A percentile compares a stretch with the other conserved stretches of the same genome.
Conservation (phyloP, 345 rosid genomes). For the Corchorus olitorius region DNA sequence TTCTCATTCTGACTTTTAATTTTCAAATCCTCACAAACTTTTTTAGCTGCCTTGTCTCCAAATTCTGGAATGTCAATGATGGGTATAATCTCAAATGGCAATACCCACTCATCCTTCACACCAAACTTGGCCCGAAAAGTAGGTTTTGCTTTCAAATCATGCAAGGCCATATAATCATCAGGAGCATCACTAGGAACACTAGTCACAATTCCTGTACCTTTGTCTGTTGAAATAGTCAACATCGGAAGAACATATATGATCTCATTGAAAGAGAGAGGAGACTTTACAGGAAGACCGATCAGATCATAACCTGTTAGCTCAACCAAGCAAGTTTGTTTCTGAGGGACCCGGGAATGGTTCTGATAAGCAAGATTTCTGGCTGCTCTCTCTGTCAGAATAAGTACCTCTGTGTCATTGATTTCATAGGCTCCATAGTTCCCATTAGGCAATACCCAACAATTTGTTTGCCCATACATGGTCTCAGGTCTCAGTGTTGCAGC, state of each 20-base stretch:
- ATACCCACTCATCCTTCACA: constrained; percentile 85
- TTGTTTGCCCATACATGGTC: constrained; percentile 97
- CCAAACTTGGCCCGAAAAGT: constrained; percentile 71
- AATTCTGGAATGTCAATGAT: constrained; percentile 79
- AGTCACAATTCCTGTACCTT: constrained; percentile 96
- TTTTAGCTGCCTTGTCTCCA: constrained; percentile 91
- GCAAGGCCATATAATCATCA: constrained; percentile 86
- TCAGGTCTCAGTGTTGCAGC: constrained; percentile 96
- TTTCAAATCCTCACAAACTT: constrained; percentile 75
- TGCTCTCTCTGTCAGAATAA: constrained; percentile 71
- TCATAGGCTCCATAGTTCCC: constrained; percentile 95
- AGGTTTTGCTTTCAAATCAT: constrained; percentile 78
- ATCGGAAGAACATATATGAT: constrained; percentile 90
- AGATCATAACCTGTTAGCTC: constrained; percentile 84
- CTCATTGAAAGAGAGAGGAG: constrained; percentile 70
- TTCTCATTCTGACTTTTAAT: constrained; percentile 93
- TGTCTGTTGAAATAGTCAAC: constrained; percentile 87
- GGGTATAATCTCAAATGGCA: constrained; percentile 75
- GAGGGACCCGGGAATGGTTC: constrained; percentile 65
- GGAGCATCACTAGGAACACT: constrained; percentile 99
- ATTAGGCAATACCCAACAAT: constrained; percentile 95
- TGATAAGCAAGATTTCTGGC: constrained; percentile 93
- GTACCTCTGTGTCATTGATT: constrained; percentile 74
- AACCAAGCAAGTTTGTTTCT: constrained; percentile 75
- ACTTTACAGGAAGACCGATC: constrained; percentile 78